Evolutionary conservation across 495 filamentous ascomycete genomes (phyloP).

Genomic region (Pseudevernia furfuracea): DNA sequence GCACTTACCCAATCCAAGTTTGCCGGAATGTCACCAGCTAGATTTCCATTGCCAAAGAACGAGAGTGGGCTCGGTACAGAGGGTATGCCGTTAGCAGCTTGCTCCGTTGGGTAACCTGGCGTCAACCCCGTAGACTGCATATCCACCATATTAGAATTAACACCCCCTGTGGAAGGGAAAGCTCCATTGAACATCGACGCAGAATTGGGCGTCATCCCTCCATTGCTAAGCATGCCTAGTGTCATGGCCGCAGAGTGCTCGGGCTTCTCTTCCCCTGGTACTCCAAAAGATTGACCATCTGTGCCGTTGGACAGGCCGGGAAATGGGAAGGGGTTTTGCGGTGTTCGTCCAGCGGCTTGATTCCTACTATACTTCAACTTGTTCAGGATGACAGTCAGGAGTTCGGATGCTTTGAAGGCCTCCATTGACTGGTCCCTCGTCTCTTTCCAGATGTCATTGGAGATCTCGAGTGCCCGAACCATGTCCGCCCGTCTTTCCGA

Average conservation of each 20-base stretch:
- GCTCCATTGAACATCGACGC: conserved; percentile 35
- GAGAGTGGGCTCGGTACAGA: conserved; percentile 38
- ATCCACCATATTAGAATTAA: conserved; percentile 23
- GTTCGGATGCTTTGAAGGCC: conserved; percentile 73
- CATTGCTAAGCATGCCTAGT: conserved; percentile 66
- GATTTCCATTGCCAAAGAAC: conserved; percentile 44
- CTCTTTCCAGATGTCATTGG: conserved; percentile 69
- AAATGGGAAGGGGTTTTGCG: conserved; percentile 22
- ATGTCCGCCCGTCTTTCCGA: conserved; percentile 67
- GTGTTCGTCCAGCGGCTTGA: conserved; percentile 6
- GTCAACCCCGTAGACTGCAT: conserved; percentile 23
- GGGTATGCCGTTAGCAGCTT: conserved; percentile 43
- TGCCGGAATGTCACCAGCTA: conserved; percentile 52
- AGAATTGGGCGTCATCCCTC: conserved; percentile 58
- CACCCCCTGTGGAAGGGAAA: conserved; percentile 32
- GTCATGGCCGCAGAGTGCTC: conserved; percentile 74
- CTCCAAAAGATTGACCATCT: conserved; percentile 20
- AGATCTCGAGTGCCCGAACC: conserved; percentile 62
- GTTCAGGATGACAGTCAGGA: conserved; percentile 69
- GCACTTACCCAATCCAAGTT: conserved; percentile 74
- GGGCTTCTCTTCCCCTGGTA: conserved; percentile 36
- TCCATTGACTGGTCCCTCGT: conserved; percentile 73
- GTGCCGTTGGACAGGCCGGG: conserved; percentile 6
- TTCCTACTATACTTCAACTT: conserved; percentile 50
- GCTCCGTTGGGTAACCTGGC: conserved; percentile 25